These are phyloP conservation scores for Daldinia decipiens DNA, from an alignment of 495 filamentous ascomycete species.

Conservation along the genomic window DNA sequence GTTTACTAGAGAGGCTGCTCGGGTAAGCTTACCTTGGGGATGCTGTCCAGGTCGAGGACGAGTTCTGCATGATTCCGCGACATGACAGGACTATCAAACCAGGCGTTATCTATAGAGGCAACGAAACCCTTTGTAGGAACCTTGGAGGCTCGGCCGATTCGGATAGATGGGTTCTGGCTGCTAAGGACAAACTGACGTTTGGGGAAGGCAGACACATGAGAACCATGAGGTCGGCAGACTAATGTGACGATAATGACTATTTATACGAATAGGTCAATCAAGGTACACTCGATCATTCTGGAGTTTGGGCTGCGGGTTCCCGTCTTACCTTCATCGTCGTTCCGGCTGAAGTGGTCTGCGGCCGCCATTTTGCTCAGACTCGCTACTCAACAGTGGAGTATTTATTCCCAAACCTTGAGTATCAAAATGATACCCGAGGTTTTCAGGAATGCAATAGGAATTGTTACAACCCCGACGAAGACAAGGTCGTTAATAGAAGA, in stretches of 20 bases:
- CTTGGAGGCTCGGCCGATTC: slow-evolving; percentile 56
- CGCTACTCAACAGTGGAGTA: neutral
- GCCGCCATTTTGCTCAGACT: slow-evolving; percentile 25
- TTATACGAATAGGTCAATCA: slow-evolving; percentile 7
- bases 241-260: slow-evolving; percentile 42
- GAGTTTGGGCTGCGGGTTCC: neutral
- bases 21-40: slow-evolving; percentile 15
- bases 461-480: slow-evolving; percentile 4
- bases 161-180: slow-evolving; percentile 31
- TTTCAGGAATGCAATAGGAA: slow-evolving; percentile 5
- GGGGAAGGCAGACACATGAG: slow-evolving; percentile 18
- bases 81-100: slow-evolving; percentile 84
- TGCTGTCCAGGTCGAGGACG: slow-evolving; percentile 49
- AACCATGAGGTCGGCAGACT: slow-evolving; percentile 13
- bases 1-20: neutral
- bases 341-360: neutral
- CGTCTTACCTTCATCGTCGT: slow-evolving; percentile 26
- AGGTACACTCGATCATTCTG: neutral
- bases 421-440: slow-evolving; percentile 7
- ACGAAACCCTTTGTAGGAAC: slow-evolving; percentile 53
- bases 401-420: neutral
- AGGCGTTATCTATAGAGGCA: slow-evolving; percentile 66
- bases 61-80: slow-evolving; percentile 80
- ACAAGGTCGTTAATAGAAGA: neutral
- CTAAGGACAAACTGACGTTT: slow-evolving; percentile 49